Evolutionary conservation across 192 early-diverging fungal genomes (phyloP).

Genomic region (Podila epicladia): DNA sequence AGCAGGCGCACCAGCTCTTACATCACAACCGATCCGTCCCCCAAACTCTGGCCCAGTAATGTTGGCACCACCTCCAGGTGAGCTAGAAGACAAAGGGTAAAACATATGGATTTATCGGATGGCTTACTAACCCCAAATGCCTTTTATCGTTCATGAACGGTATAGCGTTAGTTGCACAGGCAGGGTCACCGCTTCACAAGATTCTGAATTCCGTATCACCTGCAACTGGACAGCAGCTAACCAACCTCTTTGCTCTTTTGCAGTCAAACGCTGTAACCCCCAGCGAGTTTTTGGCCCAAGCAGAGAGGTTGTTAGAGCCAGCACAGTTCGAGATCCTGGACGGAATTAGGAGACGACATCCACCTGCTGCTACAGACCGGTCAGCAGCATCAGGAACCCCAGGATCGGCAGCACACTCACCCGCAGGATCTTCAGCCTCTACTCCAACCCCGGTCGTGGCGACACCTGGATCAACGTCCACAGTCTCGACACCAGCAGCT

Average conservation of each 20-base stretch:
- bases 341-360: slow-evolving; percentile 52
- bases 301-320: slow-evolving; percentile 46
- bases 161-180: slow-evolving; percentile 10
- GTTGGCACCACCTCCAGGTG: slow-evolving; percentile 13
- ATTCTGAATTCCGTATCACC: slow-evolving; percentile 20
- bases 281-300: slow-evolving; percentile 51
- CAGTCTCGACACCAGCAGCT: background rate
- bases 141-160: background rate
- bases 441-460: background rate
- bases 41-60: background rate
- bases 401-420: slow-evolving; percentile 10
- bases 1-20: background rate
- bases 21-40: slow-evolving; percentile 9
- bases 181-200: slow-evolving; percentile 38
- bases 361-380: background rate
- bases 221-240: slow-evolving; percentile 24
- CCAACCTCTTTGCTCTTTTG: slow-evolving; percentile 22
- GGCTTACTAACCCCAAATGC: background rate
- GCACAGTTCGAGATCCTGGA: slow-evolving; percentile 58
- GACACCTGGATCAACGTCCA: background rate
- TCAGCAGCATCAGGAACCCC: background rate
- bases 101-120: background rate
- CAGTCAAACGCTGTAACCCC: slow-evolving; percentile 56
- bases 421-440: slow-evolving; percentile 17
- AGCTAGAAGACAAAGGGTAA: background rate